A percentile compares a stretch with the other conserved stretches of the same genome.
These are phyloP conservation scores for Dalbergia cochinchinensis DNA, from an alignment of 306 rosid genomes.

Conservation along the genomic window DNA sequence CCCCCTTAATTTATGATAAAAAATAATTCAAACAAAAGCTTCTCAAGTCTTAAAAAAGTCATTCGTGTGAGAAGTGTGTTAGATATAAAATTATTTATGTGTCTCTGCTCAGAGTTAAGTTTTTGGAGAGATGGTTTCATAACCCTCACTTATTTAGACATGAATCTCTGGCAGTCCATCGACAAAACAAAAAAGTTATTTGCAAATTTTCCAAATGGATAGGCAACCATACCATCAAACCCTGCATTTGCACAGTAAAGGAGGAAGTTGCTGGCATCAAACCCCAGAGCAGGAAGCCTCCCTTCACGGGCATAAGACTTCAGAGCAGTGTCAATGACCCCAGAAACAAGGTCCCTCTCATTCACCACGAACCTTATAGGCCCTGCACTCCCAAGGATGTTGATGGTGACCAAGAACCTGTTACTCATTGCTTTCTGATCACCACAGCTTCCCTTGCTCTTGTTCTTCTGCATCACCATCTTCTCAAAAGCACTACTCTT, in stretches of 20 bases:
- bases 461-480: slow-evolving; percentile 43
- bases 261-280: slow-evolving; percentile 64
- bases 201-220: slow-evolving; percentile 21
- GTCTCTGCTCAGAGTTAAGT: no score
- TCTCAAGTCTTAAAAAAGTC: no score
- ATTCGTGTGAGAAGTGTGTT: no score
- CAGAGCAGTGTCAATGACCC: slow-evolving; percentile 72
- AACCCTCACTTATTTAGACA: no score
- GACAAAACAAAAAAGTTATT: no score
- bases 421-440: slow-evolving; percentile 29
- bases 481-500: slow-evolving; percentile 40
- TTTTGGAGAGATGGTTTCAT: no score
- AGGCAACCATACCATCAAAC: slow-evolving; percentile 64
- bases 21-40: no score
- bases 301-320: slow-evolving; percentile 91
- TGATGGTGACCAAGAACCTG: slow-evolving; percentile 77
- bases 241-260: slow-evolving; percentile 73
- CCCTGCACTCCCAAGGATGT: slow-evolving; percentile 83
- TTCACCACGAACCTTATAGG: slow-evolving; percentile 83
- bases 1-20: no score
- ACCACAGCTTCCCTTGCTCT: slow-evolving; percentile 30
- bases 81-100: no score
- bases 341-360: slow-evolving; percentile 72
- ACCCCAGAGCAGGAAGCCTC: slow-evolving; percentile 83
- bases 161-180: no score